A percentile compares a stretch with the other conserved stretches of the same genome.
Conservation (phyloP, 2,329 filamentous ascomycete species). For the Macrophomina tecta region DNA sequence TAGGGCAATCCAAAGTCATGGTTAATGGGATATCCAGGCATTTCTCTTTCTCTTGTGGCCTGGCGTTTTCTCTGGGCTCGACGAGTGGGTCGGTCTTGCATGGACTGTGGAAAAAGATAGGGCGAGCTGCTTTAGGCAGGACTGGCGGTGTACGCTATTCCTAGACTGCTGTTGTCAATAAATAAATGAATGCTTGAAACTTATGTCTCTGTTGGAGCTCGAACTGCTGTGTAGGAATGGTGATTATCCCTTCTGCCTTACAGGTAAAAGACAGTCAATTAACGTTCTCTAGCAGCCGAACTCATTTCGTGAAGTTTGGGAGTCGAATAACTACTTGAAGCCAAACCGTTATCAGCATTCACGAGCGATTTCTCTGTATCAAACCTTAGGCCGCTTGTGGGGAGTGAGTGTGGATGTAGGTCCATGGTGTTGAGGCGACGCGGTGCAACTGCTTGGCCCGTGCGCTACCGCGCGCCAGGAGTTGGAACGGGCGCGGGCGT, state of each 20-base stretch:
- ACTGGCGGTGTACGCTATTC: slow-evolving; percentile 15
- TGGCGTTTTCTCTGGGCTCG: slow-evolving; percentile 15
- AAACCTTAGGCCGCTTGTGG: too few species aligned
- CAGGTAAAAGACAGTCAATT: background rate
- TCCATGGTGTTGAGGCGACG: slow-evolving; percentile 14
- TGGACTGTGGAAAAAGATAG: slow-evolving; percentile 10
- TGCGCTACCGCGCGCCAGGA: slow-evolving; percentile 16
- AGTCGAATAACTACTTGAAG: too few species aligned
- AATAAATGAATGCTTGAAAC: background rate
- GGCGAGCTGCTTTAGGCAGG: slow-evolving; percentile 16
- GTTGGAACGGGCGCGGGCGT: slow-evolving; percentile 7
- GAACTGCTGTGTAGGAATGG: too few species aligned
- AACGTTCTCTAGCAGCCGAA: too few species aligned
- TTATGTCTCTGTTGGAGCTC: too few species aligned
- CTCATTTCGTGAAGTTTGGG: too few species aligned
- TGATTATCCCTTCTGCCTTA: too few species aligned
- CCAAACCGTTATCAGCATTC: too few species aligned
- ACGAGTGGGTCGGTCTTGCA: background rate
- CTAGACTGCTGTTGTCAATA: slow-evolving; percentile 2
- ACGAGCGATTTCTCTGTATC: too few species aligned
- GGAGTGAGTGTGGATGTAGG: background rate
- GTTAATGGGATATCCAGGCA: slow-evolving; percentile 20
- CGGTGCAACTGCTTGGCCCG: background rate
- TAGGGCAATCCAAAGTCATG: slow-evolving; percentile 1
- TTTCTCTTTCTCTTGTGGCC: slow-evolving; percentile 10